Percentiles rank a stretch among this genome's conserved stretches.
These are phyloP conservation scores for Hymenoscyphus repandus DNA, from an alignment of 2,329 filamentous ascomycete genomes.

Conservation along the genomic window DNA sequence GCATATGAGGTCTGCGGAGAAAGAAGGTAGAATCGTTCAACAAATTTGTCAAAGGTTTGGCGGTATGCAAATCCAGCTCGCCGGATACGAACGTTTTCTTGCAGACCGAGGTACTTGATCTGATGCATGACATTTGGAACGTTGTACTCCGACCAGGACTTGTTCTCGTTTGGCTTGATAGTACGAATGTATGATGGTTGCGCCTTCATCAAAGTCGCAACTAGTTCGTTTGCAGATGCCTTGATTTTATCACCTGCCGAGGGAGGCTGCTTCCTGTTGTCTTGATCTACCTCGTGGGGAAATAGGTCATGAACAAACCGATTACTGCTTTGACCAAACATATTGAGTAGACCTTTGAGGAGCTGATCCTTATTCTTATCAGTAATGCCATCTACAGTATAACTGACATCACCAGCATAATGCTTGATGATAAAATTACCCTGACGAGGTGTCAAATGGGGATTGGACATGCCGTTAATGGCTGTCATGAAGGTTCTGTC, in stretches of 20 bases:
- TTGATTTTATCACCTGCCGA: constrained; percentile 97
- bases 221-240: constrained; percentile 86
- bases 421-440: constrained; percentile 98
- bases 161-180: constrained; percentile 99
- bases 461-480: constrained; percentile 84
- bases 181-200: constrained; percentile 97
- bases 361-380: constrained; percentile 99
- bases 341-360: constrained; percentile 84
- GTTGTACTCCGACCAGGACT: constrained; percentile 91
- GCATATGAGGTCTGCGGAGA: constrained; percentile 94
- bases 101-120: constrained; percentile 97
- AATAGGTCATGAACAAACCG: constrained; percentile 83
- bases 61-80: constrained; percentile 95
- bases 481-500: constrained; percentile 94
- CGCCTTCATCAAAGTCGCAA: constrained; percentile 93
- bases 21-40: constrained; percentile 92
- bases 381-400: constrained; percentile 93
- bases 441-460: constrained; percentile 86
- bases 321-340: constrained; percentile 81
- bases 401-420: constrained; percentile 94
- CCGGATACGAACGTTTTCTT: constrained; percentile 97
- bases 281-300: constrained; percentile 88
- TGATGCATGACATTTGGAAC: constrained; percentile 90
- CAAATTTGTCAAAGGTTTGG: constrained; percentile 96
- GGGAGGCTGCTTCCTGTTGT: constrained; percentile 89